Conservation (phyloP, 2,329 filamentous ascomycete species). For the Knoxdaviesia proteae region DNA sequence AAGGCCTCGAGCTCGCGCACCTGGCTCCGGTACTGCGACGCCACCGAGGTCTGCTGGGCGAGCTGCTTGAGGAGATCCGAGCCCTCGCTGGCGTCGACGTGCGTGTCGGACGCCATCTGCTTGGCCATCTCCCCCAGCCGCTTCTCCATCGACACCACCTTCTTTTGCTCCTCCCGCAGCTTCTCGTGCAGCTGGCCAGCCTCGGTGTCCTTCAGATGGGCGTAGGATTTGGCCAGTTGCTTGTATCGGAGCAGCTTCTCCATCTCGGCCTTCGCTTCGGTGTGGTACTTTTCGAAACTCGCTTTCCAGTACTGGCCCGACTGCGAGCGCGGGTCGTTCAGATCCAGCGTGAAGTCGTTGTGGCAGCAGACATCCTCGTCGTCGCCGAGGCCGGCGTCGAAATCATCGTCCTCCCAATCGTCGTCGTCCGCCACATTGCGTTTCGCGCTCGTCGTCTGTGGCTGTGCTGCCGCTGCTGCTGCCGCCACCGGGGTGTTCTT, state of each 20-base stretch:
- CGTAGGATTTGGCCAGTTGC: slow-evolving; percentile 58
- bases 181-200: slow-evolving; percentile 43
- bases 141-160: slow-evolving; percentile 41
- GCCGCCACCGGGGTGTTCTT: neutral
- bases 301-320: slow-evolving; percentile 67
- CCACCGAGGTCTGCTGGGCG: slow-evolving; percentile 33
- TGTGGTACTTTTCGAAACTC: slow-evolving; percentile 53
- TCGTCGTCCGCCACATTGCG: slow-evolving; percentile 12
- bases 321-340: slow-evolving; percentile 53
- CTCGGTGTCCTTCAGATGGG: slow-evolving; percentile 56
- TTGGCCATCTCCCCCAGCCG: slow-evolving; percentile 38
- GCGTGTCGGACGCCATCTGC: slow-evolving; percentile 23
- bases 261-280: slow-evolving; percentile 52
- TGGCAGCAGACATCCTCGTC: slow-evolving; percentile 21
- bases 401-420: slow-evolving; percentile 32
- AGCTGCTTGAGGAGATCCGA: slow-evolving; percentile 30
- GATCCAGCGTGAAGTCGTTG: slow-evolving; percentile 45
- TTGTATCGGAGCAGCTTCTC: slow-evolving; percentile 63
- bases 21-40: slow-evolving; percentile 34
- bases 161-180: slow-evolving; percentile 47
- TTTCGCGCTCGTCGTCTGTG: slow-evolving; percentile 8
- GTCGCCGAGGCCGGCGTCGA: slow-evolving; percentile 10
- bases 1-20: slow-evolving; percentile 36
- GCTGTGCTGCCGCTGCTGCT: slow-evolving; percentile 5
- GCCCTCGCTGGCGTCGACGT: slow-evolving; percentile 21